Percentiles rank a stretch among this genome's conserved stretches.
phyloP scores from a whole-genome alignment of 495 filamentous ascomycete species.

The Parmelia sp. region DNA sequence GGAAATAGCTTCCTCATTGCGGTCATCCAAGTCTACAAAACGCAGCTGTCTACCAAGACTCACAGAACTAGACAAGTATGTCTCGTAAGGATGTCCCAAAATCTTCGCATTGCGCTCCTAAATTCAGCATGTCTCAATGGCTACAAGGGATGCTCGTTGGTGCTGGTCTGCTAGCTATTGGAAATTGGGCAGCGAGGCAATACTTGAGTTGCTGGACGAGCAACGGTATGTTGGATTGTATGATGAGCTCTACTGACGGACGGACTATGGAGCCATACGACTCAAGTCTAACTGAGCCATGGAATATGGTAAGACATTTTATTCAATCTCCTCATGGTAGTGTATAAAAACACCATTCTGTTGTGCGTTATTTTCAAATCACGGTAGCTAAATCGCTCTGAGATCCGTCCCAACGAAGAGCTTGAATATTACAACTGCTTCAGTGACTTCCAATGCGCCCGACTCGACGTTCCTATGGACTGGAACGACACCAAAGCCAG shows the following conservation, averaged over 20 bases:
- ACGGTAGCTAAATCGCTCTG: neutral
- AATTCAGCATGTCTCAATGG: neutral
- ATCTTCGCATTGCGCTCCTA: neutral
- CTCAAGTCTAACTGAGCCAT: slow-evolving; percentile 3
- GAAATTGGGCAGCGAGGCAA: neutral
- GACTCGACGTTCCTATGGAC: slow-evolving; percentile 36
- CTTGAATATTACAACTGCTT: slow-evolving; percentile 27
- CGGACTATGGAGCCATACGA: neutral
- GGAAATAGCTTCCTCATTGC: neutral
- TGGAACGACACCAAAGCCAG: slow-evolving; percentile 35
- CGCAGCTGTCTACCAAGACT: neutral
- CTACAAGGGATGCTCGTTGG: neutral
- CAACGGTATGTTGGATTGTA: neutral
- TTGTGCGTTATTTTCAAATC: neutral
- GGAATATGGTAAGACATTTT: slow-evolving; percentile 2
- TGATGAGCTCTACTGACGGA: neutral
- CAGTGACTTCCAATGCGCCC: slow-evolving; percentile 33
- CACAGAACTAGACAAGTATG: neutral
- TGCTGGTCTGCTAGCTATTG: neutral
- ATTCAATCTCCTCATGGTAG: rapidly evolving
- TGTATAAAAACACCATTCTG: neutral
- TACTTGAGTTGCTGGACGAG: neutral
- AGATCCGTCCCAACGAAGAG: slow-evolving; percentile 13
- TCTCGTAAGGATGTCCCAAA: neutral
- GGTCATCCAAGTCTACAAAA: neutral